phyloP scores from a whole-genome alignment of 495 filamentous ascomycete genomes.

The Hyaloscypha hepaticicola region DNA sequence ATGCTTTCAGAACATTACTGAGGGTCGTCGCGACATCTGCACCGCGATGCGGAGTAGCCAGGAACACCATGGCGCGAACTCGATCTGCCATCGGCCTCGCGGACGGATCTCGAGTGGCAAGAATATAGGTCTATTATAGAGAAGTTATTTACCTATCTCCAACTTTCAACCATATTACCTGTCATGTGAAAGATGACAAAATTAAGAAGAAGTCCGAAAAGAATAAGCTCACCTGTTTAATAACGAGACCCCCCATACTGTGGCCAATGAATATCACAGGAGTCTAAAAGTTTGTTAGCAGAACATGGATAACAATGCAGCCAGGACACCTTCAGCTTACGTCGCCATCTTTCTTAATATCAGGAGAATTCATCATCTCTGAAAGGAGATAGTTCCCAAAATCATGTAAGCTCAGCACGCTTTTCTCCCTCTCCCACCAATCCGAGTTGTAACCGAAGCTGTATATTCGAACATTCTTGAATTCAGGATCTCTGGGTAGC shows the following conservation, averaged over 20 bases:
- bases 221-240: constrained; percentile 49
- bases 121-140: too few relatives aligned
- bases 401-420: constrained; percentile 39
- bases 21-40: constrained; percentile 41
- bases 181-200: too few relatives aligned
- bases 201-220: too few relatives aligned
- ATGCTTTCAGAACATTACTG: constrained; percentile 12
- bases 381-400: constrained; percentile 45
- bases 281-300: too few relatives aligned
- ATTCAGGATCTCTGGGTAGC: constrained; percentile 22
- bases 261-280: constrained; percentile 49
- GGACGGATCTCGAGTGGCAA: too few relatives aligned
- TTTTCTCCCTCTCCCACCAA: constrained; percentile 30
- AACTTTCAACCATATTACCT: too few relatives aligned
- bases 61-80: constrained; percentile 48
- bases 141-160: too few relatives aligned
- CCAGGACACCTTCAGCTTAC: too few relatives aligned
- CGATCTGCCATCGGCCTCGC: constrained; percentile 32
- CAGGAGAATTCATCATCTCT: not conserved
- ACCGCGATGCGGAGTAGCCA: constrained; percentile 53
- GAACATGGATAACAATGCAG: too few relatives aligned
- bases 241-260: constrained; percentile 54
- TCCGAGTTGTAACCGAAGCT: constrained; percentile 28
- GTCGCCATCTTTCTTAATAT: not conserved
- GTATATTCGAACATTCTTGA: constrained; percentile 21